A percentile compares a stretch with the other conserved stretches of the same genome.
Evolutionary conservation across 78 protist genomes (phyloP).

Genomic region (Dictyostelium brefeldianum): DNA sequence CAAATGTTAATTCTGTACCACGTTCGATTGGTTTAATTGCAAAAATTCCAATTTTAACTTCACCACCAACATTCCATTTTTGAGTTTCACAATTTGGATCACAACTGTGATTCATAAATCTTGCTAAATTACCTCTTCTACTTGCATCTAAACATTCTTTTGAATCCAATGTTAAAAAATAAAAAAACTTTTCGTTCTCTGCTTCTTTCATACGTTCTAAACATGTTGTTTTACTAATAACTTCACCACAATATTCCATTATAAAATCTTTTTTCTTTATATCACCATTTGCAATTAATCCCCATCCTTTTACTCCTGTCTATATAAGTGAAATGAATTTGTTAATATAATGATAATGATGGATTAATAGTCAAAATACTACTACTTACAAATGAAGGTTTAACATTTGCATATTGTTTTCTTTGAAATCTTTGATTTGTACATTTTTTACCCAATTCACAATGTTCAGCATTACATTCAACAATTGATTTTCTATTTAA

Average conservation of each 20-base stretch:
- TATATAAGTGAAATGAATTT: not conserved
- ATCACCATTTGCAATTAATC: constrained; percentile 55
- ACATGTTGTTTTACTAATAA: constrained; percentile 46
- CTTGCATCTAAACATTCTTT: constrained; percentile 85
- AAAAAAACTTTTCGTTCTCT: constrained; percentile 72
- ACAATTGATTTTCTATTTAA: constrained; percentile 56
- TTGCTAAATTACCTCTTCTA: constrained; percentile 80
- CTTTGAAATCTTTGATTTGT: constrained; percentile 80
- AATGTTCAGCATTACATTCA: constrained; percentile 63
- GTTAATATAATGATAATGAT: too few species aligned
- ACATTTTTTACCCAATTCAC: constrained; percentile 62
- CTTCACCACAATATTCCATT: constrained; percentile 91
- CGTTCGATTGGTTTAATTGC: constrained; percentile 61
- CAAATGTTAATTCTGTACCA: constrained; percentile 89
- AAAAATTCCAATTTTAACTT: constrained; percentile 89
- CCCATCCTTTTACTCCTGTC: constrained; percentile 87
- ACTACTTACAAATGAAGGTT: constrained; percentile 60
- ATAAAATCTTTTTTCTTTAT: constrained; percentile 60
- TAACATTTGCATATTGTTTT: constrained; percentile 36
- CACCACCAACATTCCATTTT: constrained; percentile 89
- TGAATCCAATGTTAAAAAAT: constrained; percentile 73
- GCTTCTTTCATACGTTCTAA: constrained; percentile 42
- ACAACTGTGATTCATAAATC: constrained; percentile 90
- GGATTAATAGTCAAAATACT: too few species aligned
- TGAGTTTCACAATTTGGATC: constrained; percentile 90